These are phyloP conservation scores for Balansia obtecta DNA, from an alignment of 2,329 filamentous ascomycete genomes.

Conservation along the genomic window DNA sequence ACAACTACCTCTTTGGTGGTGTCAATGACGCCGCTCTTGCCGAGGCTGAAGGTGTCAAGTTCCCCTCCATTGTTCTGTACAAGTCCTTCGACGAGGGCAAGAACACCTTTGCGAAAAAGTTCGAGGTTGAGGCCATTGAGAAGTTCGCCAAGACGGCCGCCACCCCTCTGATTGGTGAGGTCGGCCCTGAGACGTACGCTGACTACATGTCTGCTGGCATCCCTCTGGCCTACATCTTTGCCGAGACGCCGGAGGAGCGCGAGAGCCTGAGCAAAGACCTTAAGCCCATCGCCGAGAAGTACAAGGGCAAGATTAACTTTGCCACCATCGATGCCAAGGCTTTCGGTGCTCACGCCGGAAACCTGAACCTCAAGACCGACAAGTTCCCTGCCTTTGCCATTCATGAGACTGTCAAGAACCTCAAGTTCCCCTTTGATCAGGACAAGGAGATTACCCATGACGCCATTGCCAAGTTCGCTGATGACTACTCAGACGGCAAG, in stretches of 20 bases:
- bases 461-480: conserved; percentile 68
- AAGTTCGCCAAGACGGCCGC: conserved; percentile 74
- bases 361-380: conserved; percentile 93
- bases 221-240: conserved; percentile 95
- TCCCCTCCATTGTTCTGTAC: conserved; percentile 84
- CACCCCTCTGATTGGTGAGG: conserved; percentile 86
- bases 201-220: conserved; percentile 88
- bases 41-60: conserved; percentile 78
- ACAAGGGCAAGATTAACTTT: conserved; percentile 93
- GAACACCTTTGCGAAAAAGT: conserved; percentile 64
- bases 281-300: conserved; percentile 78
- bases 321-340: conserved; percentile 91
- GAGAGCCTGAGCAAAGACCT: conserved; percentile 62
- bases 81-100: conserved; percentile 98
- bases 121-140: conserved; percentile 68
- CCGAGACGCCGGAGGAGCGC: conserved; percentile 84
- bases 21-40: conserved; percentile 74
- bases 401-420: conserved; percentile 88
- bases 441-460: conserved; percentile 62
- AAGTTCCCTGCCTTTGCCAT: conserved; percentile 97
- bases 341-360: conserved; percentile 88
- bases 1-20: conserved; percentile 85
- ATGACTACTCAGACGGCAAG: conserved; percentile 77
- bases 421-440: conserved; percentile 92
- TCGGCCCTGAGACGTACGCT: conserved; percentile 92